Conservation (phyloP, 1,284 basidiomycete species). For the Puccinia brachypodii region DNA sequence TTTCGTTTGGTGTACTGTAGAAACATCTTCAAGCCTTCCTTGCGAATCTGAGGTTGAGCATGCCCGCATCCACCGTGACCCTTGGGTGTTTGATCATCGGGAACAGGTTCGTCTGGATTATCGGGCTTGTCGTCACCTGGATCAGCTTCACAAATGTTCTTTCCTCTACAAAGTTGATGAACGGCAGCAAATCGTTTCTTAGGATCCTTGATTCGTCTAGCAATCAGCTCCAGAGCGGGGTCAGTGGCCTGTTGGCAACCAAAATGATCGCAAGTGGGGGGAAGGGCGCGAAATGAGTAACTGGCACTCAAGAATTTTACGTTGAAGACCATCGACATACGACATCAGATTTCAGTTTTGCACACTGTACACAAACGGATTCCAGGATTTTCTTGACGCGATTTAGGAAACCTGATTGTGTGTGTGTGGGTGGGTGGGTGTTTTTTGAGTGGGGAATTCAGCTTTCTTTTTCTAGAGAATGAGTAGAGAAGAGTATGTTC, state of each 20-base stretch:
- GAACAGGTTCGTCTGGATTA: conserved; percentile 73
- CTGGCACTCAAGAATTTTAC: conserved; percentile 7
- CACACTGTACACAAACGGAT: conserved; percentile 97
- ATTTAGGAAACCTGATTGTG: conserved; percentile 78
- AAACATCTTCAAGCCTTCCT: conserved; percentile 93
- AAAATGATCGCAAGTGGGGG: conserved; percentile 45
- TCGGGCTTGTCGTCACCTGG: conserved; percentile 60
- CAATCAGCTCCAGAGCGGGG: conserved; percentile 75
- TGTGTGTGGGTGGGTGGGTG: background rate
- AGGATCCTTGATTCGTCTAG: conserved; percentile 78
- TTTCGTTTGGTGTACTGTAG: conserved; percentile 92
- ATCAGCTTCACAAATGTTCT: conserved; percentile 80
- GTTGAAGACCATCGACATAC: conserved; percentile 66
- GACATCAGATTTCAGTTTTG: conserved; percentile 92
- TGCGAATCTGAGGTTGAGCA: conserved; percentile 82
- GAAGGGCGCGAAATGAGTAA: conserved; percentile 53
- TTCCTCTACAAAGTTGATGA: conserved; percentile 80
- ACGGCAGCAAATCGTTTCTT: conserved; percentile 84
- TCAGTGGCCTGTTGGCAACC: conserved; percentile 67
- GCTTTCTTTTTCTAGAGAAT: no score
- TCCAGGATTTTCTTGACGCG: conserved; percentile 99
- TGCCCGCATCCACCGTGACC: conserved; percentile 97
- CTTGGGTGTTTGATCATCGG: conserved; percentile 65
- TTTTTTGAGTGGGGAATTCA: background rate
- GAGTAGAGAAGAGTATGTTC: background rate